Base-by-base conservation (phyloP, 164 flowering plant genomes). In the Magnolia kwangsiensis region DNA sequence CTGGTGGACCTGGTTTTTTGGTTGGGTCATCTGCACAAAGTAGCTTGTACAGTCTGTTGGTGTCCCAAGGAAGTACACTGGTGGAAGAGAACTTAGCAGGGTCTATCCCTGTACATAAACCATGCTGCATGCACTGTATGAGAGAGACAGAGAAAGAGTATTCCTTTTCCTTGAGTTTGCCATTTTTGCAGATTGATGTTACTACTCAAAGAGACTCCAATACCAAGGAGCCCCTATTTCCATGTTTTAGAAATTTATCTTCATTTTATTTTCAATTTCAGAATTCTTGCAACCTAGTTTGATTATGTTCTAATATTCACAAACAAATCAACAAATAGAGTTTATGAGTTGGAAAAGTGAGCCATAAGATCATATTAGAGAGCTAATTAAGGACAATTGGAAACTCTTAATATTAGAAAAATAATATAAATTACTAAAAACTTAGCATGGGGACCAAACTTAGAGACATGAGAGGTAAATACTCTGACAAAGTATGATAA, bases 121-220 rank as follows among this genome's bases (percentile, higher is more conserved):
- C 18, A 11, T 55, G 61, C 13, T 55, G 61, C 61, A 55, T 55
- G 6, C 59, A 8, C 13, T 14, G 59, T 14, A 51, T 55, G 61
- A 55, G 61, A 55, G 61, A 55, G 61, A 55, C 18, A 55, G 1
- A 55, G 61, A 55, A 0, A 16, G 13, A 16, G 16, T 55, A 16
- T 16, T 55, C 61, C 18, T 55, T 55, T 55, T 55, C 61, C 61
- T 55, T 55, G 18, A 8, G 61, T 11, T 8, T 55, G 61, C 61
- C 10, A 55, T 55, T 51, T 50, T 64, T 75, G 74, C 45, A 58
- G 50, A 23, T 59, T 75, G 81, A 75, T 72, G 78, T 73, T 71
- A 79, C 81, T 49, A 79, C 68, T 71, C 81, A 45, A 72, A 16
- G 29, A 29, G 64, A 73, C 50, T 61, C 72, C 27, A 50, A 29